A percentile compares a stretch with the other conserved stretches of the same genome.
phyloP scores from a whole-genome alignment of 805 yeast species.

The Saturnispora ahearnii region DNA sequence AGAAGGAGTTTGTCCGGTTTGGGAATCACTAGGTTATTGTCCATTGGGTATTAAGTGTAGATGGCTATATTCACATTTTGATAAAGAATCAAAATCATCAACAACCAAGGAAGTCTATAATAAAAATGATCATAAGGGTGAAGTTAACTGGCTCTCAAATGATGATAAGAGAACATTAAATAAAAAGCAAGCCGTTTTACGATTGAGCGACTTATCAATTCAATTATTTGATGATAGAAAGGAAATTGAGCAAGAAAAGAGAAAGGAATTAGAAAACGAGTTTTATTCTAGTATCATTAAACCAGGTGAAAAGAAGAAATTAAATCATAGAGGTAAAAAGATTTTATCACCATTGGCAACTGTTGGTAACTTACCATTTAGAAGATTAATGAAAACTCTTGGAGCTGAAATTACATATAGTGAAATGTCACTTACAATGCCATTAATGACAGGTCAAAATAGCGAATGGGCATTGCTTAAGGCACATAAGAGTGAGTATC shows the following conservation, averaged over 20 bases:
- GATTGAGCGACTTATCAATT: slow-evolving; percentile 46
- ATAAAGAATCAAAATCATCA: slow-evolving; percentile 36
- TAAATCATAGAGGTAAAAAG: slow-evolving; percentile 64
- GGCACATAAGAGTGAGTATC: slow-evolving; percentile 72
- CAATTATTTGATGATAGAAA: slow-evolving; percentile 40
- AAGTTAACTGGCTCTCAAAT: slow-evolving; percentile 52
- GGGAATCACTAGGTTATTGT: slow-evolving; percentile 72
- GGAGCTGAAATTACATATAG: slow-evolving; percentile 92
- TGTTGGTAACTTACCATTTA: slow-evolving; percentile 92
- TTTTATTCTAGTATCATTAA: slow-evolving; percentile 72
- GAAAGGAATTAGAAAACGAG: slow-evolving; percentile 33
- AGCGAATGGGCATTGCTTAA: slow-evolving; percentile 97
- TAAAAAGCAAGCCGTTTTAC: slow-evolving; percentile 53
- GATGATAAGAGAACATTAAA: slow-evolving; percentile 42
- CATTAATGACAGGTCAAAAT: slow-evolving; percentile 80
- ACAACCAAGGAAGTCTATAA: slow-evolving; percentile 34
- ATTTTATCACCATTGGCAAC: slow-evolving; percentile 95
- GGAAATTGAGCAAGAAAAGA: slow-evolving; percentile 22
- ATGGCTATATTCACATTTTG: slow-evolving; percentile 70
- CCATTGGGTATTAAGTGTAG: slow-evolving; percentile 90
- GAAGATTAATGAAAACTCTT: slow-evolving; percentile 80
- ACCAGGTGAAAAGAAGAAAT: slow-evolving; percentile 69
- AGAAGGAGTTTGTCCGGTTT: slow-evolving; percentile 79
- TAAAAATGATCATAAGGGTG: slow-evolving; percentile 30
- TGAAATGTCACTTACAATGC: slow-evolving; percentile 89